Conservation (phyloP, 306 rosid genomes). For the Begonia peltatifolia region DNA sequence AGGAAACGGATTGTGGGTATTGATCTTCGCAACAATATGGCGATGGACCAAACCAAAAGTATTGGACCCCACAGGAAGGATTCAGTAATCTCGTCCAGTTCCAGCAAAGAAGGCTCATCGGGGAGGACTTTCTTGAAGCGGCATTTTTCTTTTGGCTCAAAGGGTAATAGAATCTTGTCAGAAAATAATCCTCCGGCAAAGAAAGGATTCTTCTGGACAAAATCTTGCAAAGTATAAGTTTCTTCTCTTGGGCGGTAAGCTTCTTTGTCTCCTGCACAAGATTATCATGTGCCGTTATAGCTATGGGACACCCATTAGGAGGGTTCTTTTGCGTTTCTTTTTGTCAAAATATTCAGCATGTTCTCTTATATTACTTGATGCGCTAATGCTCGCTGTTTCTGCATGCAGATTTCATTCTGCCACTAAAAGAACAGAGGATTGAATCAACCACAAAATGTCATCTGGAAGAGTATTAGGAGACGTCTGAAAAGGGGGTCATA, state of each 20-base stretch:
- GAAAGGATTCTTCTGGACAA: slow-evolving; percentile 94
- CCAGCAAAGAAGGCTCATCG: slow-evolving; percentile 44
- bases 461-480: no score
- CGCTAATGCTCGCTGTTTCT: no score
- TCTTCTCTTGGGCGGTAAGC: slow-evolving; percentile 15
- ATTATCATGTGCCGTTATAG: no score
- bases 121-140: slow-evolving; percentile 67
- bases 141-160: slow-evolving; percentile 81
- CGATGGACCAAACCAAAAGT: slow-evolving; percentile 9
- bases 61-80: slow-evolving; percentile 31
- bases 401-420: no score
- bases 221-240: slow-evolving; percentile 49
- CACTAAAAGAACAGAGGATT: no score
- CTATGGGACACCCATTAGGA: no score
- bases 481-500: no score
- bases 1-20: neutral
- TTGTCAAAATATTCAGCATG: no score
- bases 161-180: slow-evolving; percentile 35
- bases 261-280: neutral
- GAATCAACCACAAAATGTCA: no score
- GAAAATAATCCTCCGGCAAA: slow-evolving; percentile 43
- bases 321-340: no score
- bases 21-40: slow-evolving; percentile 14
- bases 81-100: slow-evolving; percentile 41
- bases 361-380: no score